These are phyloP conservation scores for Hypoxylon sp. DNA, from an alignment of 2,329 filamentous ascomycete species.

Conservation along the genomic window DNA sequence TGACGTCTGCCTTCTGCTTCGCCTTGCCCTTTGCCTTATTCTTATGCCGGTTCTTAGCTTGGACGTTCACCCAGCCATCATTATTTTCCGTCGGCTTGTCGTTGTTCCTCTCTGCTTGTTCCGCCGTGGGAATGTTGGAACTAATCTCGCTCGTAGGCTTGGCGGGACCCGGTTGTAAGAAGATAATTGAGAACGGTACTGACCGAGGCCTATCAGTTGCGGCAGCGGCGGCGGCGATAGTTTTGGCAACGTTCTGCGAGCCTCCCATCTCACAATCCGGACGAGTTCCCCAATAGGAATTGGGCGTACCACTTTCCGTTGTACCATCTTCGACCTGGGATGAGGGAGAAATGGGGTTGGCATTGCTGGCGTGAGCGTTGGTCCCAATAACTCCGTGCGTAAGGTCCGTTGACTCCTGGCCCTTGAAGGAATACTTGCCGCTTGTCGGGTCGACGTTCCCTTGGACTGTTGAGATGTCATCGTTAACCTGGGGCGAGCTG, in stretches of 20 bases:
- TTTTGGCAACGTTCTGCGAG: not conserved
- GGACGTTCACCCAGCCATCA: constrained; percentile 18
- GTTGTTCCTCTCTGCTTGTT: not conserved
- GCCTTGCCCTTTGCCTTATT: constrained; percentile 9
- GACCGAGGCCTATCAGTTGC: not conserved
- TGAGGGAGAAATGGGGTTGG: not conserved
- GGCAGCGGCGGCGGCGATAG: not conserved
- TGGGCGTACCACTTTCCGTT: not conserved
- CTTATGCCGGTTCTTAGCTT: constrained; percentile 8
- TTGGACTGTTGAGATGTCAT: not conserved
- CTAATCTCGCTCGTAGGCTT: not conserved
- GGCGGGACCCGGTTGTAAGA: not conserved
- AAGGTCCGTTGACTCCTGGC: not conserved
- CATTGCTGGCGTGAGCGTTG: not conserved
- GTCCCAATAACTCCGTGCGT: not conserved
- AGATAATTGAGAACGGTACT: not conserved
- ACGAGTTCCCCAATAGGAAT: not conserved
- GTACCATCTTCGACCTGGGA: not conserved
- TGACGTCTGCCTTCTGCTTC: not conserved
- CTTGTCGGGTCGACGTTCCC: not conserved
- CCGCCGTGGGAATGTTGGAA: not conserved
- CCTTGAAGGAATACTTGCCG: constrained; percentile 5
- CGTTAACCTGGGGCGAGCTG: not conserved
- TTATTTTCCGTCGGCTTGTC: not conserved
- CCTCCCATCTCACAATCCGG: not conserved